Evolutionary conservation across 2,329 filamentous ascomycete genomes (phyloP).

Genomic region (Curvularia sp.): DNA sequence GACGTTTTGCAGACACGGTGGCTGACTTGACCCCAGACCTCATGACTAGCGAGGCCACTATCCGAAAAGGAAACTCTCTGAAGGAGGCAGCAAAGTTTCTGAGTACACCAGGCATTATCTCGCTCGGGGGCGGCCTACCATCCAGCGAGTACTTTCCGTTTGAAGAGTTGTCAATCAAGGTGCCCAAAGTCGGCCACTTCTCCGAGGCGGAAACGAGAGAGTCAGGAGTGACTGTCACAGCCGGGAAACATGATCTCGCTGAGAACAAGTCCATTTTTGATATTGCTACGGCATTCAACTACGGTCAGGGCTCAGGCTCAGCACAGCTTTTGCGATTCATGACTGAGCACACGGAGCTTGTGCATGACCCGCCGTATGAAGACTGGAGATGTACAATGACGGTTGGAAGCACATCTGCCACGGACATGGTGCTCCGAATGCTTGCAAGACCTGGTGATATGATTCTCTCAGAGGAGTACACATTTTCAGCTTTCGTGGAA

Average conservation of each 20-base stretch:
- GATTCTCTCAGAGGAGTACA: constrained; percentile 88
- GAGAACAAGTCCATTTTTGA: constrained; percentile 71
- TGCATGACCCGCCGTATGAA: constrained; percentile 83
- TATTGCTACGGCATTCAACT: constrained; percentile 89
- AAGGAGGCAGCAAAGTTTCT: constrained; percentile 83
- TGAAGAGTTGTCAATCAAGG: constrained; percentile 75
- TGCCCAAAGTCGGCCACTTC: constrained; percentile 74
- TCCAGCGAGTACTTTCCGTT: constrained; percentile 94
- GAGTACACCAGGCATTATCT: constrained; percentile 83
- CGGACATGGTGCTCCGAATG: constrained; percentile 85
- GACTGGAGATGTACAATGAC: constrained; percentile 89
- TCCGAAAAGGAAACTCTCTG: constrained; percentile 64
- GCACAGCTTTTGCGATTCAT: constrained; percentile 89
- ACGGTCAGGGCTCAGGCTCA: constrained; percentile 84
- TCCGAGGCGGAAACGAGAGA: constrained; percentile 70
- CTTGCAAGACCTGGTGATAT: constrained; percentile 78
- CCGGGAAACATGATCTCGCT: constrained; percentile 84
- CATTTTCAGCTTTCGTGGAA: constrained; percentile 79
- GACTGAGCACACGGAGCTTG: constrained; percentile 93
- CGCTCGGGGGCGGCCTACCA: constrained; percentile 88
- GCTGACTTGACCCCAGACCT: constrained; percentile 45
- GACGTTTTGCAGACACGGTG: not conserved
- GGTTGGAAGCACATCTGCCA: constrained; percentile 82
- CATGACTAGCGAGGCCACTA: constrained; percentile 62
- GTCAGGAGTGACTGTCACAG: constrained; percentile 66